Percentiles rank a stretch among this genome's conserved stretches.
Conservation (phyloP, 2,329 filamentous ascomycete genomes). For the Furcasterigmium sp. region DNA sequence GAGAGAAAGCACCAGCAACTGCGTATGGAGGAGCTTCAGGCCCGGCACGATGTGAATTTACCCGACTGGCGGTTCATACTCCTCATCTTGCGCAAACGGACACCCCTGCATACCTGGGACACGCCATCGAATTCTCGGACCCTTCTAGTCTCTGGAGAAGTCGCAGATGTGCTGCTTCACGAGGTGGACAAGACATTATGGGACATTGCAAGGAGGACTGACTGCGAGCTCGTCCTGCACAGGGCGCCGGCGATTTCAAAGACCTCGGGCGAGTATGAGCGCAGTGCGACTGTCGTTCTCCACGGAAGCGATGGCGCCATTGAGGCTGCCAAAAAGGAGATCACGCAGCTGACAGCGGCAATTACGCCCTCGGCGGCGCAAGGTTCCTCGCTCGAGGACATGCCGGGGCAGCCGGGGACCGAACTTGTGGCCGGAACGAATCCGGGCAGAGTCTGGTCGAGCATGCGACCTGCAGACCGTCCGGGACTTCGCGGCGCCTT, state of each 20-base stretch:
- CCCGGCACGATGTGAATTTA: constrained; percentile 18
- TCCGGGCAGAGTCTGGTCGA: constrained; percentile 3
- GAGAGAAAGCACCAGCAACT: constrained; percentile 27
- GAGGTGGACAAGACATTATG: constrained; percentile 16
- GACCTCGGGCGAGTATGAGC: not conserved
- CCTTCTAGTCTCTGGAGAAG: constrained; percentile 11
- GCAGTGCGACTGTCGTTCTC: constrained; percentile 2
- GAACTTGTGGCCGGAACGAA: not conserved
- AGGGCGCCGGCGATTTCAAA: not conserved
- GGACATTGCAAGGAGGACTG: constrained; percentile 21
- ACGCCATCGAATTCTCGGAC: constrained; percentile 4
- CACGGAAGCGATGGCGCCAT: constrained; percentile 9
- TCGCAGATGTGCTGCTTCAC: constrained; percentile 10
- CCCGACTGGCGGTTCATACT: constrained; percentile 36
- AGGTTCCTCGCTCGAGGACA: not conserved
- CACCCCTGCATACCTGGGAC: constrained; percentile 16
- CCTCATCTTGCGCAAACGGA: constrained; percentile 28
- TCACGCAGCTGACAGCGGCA: constrained; percentile 3
- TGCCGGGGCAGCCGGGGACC: not conserved
- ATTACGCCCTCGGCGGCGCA: not conserved
- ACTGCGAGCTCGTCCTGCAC: constrained; percentile 14
- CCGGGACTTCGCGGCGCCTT: constrained; percentile 1
- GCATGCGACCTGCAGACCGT: not conserved
- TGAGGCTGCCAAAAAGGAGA: constrained; percentile 5
- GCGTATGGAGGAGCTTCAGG: constrained; percentile 27